phyloP scores from a whole-genome alignment of 108 stramenopile species.

The Skeletonema tropicum region DNA sequence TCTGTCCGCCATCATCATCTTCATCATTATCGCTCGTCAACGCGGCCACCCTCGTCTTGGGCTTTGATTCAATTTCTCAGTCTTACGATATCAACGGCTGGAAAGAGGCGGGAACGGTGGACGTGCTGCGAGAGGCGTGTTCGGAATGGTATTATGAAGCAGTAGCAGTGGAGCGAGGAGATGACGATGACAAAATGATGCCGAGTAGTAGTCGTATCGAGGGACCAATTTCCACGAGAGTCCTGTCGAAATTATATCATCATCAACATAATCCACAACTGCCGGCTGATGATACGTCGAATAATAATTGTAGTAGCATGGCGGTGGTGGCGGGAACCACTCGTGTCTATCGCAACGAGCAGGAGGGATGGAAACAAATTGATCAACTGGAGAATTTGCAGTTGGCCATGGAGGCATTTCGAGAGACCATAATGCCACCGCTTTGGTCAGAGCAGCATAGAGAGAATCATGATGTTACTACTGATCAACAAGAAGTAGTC shows the following conservation, averaged over 20 bases:
- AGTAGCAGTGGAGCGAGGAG: neutral
- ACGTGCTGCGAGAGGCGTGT: constrained; percentile 64
- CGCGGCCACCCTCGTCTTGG: constrained; percentile 5
- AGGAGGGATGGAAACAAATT: constrained; percentile 59
- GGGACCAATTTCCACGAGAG: constrained; percentile 60
- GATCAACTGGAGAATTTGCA: constrained; percentile 44
- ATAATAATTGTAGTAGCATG: neutral
- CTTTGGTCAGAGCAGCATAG: no score
- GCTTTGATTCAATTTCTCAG: constrained; percentile 34
- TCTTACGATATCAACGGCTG: constrained; percentile 50
- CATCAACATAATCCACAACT: no score
- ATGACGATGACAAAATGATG: no score
- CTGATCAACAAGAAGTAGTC: no score
- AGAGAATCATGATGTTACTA: no score
- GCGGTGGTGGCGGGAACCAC: neutral
- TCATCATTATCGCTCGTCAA: neutral
- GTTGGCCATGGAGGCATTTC: constrained; percentile 63
- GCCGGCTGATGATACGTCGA: no score
- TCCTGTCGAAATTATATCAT: constrained; percentile 41
- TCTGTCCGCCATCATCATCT: constrained; percentile 44
- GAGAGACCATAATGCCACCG: constrained; percentile 5
- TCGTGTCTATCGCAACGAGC: constrained; percentile 11
- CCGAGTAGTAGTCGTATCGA: constrained; percentile 5
- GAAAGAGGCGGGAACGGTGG: constrained; percentile 43
- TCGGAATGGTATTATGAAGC: constrained; percentile 64